Evolutionary conservation across 2,329 filamentous ascomycete genomes (phyloP), one percentile per base, ranked within the genome.

Genomic region (Chaetomiaceae sp.): DNA sequence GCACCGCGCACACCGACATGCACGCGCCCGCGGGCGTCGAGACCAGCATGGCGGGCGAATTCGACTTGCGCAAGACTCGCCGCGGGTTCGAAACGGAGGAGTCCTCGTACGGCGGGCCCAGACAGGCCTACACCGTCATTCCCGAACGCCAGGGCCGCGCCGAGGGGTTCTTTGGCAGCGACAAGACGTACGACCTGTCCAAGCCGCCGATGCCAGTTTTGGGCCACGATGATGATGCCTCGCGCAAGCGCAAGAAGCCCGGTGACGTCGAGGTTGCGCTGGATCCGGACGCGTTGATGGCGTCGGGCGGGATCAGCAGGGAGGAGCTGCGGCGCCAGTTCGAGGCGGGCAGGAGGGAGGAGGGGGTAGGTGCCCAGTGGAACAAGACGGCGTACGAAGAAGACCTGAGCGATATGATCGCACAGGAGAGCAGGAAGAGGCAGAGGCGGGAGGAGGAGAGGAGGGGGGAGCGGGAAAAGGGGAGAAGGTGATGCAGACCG

Each of bases 321-420:
- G 91, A 96, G 23, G 88, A 91, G 62, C 69, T 99, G 64, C 81
- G 80, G 68, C 84, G 80, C 64, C 80, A 86, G 66, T 99, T 95
- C 65, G 91, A 97, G 54, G 83, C 74, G 76, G 86, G 75, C 67
- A 81, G 71, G 65, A 77, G 74, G 54, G 79, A 85, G 59, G 86
- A 87, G 66, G 83, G 84, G 16, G 69, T 80, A 21, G 84, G 85
- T 32, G 81, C 83, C 20, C 80, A 84, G 63, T 90, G 86, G 81
- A 57, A 40, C 29, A 46, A 46, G 23, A 53, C 50, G 25, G 44
- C 29, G 6, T 77, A 79, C 70, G 89, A 95, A 67, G 92, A 97
- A 62, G 92, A 96, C 66, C 72, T 99, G 52, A 92, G 86, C 64
- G 89, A 96, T 65, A 95, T 99, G 89, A 96, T 99, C 73, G 90